Evolutionary conservation across 2,329 filamentous ascomycete genomes (phyloP).

Genomic region (Aaosphaeria arxii): DNA sequence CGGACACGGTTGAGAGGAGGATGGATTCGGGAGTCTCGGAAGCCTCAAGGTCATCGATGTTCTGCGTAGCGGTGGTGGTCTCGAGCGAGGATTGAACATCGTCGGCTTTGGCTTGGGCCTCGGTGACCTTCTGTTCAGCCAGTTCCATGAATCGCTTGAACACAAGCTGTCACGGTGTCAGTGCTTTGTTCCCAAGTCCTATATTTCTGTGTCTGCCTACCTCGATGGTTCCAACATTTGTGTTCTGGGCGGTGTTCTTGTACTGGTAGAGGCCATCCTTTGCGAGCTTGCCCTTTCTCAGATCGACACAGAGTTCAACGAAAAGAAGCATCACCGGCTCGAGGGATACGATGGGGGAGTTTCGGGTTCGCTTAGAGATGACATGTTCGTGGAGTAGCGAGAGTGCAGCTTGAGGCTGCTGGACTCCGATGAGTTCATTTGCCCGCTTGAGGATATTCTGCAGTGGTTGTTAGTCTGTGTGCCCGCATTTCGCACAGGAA

Average conservation of each 20-base stretch:
- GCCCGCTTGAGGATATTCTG: slow-evolving; percentile 59
- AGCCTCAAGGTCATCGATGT: slow-evolving; percentile 92
- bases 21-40: slow-evolving; percentile 98
- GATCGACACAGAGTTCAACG: slow-evolving; percentile 93
- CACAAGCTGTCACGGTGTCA: slow-evolving; percentile 55
- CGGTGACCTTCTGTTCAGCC: slow-evolving; percentile 92
- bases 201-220: slow-evolving; percentile 41
- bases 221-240: slow-evolving; percentile 97
- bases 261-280: slow-evolving; percentile 99
- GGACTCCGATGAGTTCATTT: slow-evolving; percentile 97
- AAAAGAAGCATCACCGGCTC: slow-evolving; percentile 99
- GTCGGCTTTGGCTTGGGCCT: slow-evolving; percentile 93
- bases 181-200: background rate
- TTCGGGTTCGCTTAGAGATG: slow-evolving; percentile 95
- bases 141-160: slow-evolving; percentile 98
- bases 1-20: slow-evolving; percentile 93
- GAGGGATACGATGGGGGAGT: slow-evolving; percentile 91
- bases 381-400: slow-evolving; percentile 98
- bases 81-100: slow-evolving; percentile 88
- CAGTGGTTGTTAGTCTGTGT: too few relatives aligned
- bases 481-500: too few relatives aligned
- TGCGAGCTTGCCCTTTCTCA: slow-evolving; percentile 96
- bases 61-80: slow-evolving; percentile 67
- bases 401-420: slow-evolving; percentile 87
- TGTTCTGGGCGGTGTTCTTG: slow-evolving; percentile 99